phyloP scores from a whole-genome alignment of 495 filamentous ascomycete species.

The Talaromyces trachyspermus region DNA sequence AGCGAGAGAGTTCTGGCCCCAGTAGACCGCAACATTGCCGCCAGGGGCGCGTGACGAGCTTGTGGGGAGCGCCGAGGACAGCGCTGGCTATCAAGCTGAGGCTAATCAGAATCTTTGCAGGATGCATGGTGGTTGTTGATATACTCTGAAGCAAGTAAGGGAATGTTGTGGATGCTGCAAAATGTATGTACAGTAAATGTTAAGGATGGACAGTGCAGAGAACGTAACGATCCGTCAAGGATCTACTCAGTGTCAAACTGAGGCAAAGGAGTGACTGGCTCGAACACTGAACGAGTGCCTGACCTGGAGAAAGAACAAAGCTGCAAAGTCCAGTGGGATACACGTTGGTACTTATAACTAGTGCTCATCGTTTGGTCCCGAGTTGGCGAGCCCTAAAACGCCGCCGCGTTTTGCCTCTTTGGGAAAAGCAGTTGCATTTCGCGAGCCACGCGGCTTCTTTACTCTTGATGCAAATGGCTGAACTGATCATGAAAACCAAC shows the following conservation, averaged over 20 bases:
- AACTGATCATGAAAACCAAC: too few relatives aligned
- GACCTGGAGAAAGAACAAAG: not conserved
- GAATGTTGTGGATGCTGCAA: not conserved
- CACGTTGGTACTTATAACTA: not conserved
- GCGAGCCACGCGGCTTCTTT: too few relatives aligned
- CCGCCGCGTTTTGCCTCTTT: too few relatives aligned
- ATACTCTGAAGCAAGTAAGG: not conserved
- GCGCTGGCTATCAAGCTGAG: conserved; percentile 23
- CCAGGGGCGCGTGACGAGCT: conserved; percentile 16
- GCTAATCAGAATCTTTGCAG: conserved; percentile 16
- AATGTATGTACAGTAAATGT: conserved; percentile 3
- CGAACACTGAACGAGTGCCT: not conserved
- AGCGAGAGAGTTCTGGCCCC: conserved; percentile 36
- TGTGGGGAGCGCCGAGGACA: conserved; percentile 22
- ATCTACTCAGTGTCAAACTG: conserved; percentile 7
- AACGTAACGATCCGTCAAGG: conserved; percentile 7
- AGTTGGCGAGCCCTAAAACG: too few relatives aligned
- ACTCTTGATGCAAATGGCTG: too few relatives aligned
- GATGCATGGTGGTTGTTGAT: conserved; percentile 18
- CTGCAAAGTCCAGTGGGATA: not conserved
- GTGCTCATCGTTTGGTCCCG: not conserved
- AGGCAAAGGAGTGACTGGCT: not conserved
- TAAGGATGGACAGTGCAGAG: not conserved
- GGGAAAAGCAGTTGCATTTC: too few relatives aligned
- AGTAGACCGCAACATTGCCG: conserved; percentile 35